Percentiles rank a stretch among this genome's conserved stretches.
phyloP scores from a whole-genome alignment of 495 filamentous ascomycete species.

The Xylaria palmicola region DNA sequence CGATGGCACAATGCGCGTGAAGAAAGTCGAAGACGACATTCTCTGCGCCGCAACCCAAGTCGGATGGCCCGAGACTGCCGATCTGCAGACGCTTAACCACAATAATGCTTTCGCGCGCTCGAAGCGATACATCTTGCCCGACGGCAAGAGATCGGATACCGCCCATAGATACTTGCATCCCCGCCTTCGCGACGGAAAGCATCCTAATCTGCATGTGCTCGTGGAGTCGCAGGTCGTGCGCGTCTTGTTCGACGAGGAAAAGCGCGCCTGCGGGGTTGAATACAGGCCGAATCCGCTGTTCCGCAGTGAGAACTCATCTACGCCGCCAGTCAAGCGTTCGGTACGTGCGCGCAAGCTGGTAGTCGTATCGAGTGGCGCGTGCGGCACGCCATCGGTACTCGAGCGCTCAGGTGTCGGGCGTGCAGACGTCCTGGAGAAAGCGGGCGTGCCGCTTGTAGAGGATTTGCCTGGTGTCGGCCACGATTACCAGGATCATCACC shows the following conservation, averaged over 20 bases:
- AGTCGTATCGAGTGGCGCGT: conserved; percentile 58
- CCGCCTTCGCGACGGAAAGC: conserved; percentile 42
- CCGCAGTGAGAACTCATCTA: conserved; percentile 9
- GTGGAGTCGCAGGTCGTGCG: conserved; percentile 51
- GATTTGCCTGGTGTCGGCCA: conserved; percentile 50
- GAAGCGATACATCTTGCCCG: conserved; percentile 33
- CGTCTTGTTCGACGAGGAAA: conserved; percentile 49
- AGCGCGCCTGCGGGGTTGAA: conserved; percentile 47
- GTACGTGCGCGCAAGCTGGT: conserved; percentile 52
- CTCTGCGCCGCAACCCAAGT: conserved; percentile 39
- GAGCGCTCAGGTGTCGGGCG: conserved; percentile 63
- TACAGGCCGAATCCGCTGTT: conserved; percentile 36
- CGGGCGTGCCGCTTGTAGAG: conserved; percentile 33
- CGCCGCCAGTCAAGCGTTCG: conserved; percentile 19
- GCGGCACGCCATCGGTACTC: conserved; percentile 55
- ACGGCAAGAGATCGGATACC: conserved; percentile 48
- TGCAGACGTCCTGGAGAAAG: conserved; percentile 33
- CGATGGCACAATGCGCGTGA: conserved; percentile 35
- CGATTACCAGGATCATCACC: conserved; percentile 52
- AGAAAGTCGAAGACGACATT: conserved; percentile 38
- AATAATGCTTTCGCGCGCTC: conserved; percentile 39
- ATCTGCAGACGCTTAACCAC: conserved; percentile 42
- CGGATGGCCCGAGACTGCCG: conserved; percentile 45
- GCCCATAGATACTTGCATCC: conserved; percentile 48
- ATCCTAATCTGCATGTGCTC: conserved; percentile 53